phyloP scores from a whole-genome alignment of 495 filamentous ascomycete genomes.

The Aspergillus sparsus region DNA sequence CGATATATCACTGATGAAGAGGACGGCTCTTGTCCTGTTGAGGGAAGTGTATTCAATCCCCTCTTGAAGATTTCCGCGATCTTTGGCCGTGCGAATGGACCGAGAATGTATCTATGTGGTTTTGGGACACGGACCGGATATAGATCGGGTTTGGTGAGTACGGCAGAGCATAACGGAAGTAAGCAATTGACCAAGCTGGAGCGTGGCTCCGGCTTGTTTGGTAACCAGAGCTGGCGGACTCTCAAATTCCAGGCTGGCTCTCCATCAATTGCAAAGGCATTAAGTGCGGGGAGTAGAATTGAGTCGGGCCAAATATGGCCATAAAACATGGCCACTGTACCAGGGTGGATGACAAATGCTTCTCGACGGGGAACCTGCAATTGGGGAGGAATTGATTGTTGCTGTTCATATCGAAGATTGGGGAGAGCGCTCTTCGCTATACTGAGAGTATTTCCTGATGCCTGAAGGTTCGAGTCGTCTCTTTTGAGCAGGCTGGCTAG shows the following conservation, averaged over 20 bases:
- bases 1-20: background rate
- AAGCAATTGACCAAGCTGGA: background rate
- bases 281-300: background rate
- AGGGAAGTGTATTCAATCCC: too few species aligned
- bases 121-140: conserved; percentile 5
- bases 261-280: background rate
- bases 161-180: background rate
- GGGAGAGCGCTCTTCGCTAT: background rate
- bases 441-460: background rate
- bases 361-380: background rate
- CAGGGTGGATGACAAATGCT: conserved; percentile 5
- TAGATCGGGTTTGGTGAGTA: background rate
- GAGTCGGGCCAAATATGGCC: background rate
- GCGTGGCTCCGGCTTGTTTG: background rate
- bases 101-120: background rate
- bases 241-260: background rate
- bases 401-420: background rate
- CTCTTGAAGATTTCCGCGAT: conserved; percentile 4
- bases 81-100: conserved; percentile 1
- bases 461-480: background rate
- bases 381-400: background rate
- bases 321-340: conserved; percentile 3
- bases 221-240: background rate
- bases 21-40: too few species aligned
- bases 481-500: background rate